Evolutionary conservation across 2,329 filamentous ascomycete genomes (phyloP).

Genomic region (Fusarium floridanum): DNA sequence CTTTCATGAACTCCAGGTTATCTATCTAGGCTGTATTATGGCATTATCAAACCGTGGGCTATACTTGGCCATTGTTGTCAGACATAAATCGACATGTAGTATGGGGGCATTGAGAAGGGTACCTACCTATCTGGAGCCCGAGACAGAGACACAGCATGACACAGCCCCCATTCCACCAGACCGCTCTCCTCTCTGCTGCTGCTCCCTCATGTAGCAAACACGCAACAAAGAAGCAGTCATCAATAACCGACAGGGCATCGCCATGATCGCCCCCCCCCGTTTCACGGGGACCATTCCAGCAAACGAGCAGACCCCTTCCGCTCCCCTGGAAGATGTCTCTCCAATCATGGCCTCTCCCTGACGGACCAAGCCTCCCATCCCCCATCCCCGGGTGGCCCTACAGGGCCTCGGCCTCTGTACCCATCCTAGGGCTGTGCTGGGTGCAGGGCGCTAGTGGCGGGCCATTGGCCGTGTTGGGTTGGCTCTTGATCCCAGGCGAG

Average conservation of each 20-base stretch:
- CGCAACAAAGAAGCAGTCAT: slow-evolving; percentile 26
- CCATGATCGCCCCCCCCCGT: slow-evolving; percentile 8
- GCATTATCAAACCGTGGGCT: not conserved
- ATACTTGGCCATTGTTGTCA: not conserved
- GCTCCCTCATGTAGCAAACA: slow-evolving; percentile 6
- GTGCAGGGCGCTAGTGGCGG: slow-evolving; percentile 24
- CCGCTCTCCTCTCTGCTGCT: not conserved
- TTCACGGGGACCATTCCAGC: not conserved
- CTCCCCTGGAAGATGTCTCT: not conserved
- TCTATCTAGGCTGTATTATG: not conserved
- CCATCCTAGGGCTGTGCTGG: slow-evolving; percentile 42
- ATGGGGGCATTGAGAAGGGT: not conserved
- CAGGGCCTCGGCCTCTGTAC: slow-evolving; percentile 19
- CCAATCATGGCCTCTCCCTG: slow-evolving; percentile 32
- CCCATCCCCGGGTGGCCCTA: slow-evolving; percentile 21
- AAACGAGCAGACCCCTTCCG: not conserved
- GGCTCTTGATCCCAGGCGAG: slow-evolving; percentile 30
- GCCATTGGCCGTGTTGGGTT: slow-evolving; percentile 1
- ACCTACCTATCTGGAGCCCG: not conserved
- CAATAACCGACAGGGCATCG: slow-evolving; percentile 6
- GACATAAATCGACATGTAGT: not conserved
- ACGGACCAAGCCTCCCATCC: slow-evolving; percentile 18
- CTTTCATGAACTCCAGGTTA: not conserved
- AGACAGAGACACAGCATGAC: not conserved
- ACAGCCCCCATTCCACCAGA: slow-evolving; percentile 26